phyloP scores from a whole-genome alignment of 257 asterid species.

The Cruciata laevipes region DNA sequence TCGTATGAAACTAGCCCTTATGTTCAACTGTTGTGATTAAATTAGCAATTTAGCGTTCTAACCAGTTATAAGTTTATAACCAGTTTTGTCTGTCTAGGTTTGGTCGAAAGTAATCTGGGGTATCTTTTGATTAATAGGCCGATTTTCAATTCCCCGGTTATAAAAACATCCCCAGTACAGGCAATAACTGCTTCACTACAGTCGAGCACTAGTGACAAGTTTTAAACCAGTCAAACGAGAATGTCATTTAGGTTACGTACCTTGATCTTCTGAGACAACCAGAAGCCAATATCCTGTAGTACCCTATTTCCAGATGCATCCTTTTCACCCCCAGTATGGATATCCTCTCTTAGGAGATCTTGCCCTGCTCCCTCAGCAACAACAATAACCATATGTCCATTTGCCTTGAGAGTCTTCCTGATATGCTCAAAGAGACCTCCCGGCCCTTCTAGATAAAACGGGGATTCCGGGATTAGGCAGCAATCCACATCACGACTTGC shows the following conservation, averaged over 20 bases:
- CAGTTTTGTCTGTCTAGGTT: background rate
- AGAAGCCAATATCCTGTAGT: conserved; percentile 19
- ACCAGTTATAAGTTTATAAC: background rate
- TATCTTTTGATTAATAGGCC: no score
- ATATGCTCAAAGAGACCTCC: conserved; percentile 17
- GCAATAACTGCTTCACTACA: background rate
- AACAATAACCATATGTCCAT: conserved; percentile 18
- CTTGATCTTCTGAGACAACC: conserved; percentile 15
- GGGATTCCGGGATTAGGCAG: conserved; percentile 18
- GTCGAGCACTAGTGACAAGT: background rate
- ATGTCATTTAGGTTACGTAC: background rate
- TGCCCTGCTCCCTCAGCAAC: conserved; percentile 19
- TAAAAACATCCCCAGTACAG: no score
- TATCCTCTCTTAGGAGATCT: conserved; percentile 8
- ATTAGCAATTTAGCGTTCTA: background rate
- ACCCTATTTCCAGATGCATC: conserved; percentile 17
- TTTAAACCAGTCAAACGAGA: background rate
- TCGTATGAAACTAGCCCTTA: background rate
- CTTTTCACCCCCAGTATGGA: background rate
- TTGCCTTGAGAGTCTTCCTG: conserved; percentile 6
- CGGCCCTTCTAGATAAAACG: conserved; percentile 9
- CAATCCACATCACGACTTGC: conserved; percentile 21
- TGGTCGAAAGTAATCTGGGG: no score
- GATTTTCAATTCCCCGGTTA: no score
- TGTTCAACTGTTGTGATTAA: background rate